phyloP scores from a whole-genome alignment of 2,329 filamentous ascomycete species.

The Huntiella decipiens region DNA sequence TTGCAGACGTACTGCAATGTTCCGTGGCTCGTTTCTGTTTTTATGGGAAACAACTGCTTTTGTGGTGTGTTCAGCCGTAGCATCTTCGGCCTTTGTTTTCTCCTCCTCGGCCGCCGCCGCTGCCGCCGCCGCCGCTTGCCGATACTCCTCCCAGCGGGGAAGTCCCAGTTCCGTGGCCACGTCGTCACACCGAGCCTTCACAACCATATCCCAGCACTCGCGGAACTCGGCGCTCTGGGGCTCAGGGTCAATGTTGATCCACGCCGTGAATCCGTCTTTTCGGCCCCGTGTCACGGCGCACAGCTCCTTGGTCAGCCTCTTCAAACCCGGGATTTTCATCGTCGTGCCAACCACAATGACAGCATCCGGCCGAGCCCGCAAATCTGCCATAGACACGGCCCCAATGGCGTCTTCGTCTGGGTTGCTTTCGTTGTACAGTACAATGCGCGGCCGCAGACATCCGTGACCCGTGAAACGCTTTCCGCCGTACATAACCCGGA shows the following conservation, averaged over 20 bases:
- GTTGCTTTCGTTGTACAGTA: slow-evolving; percentile 93
- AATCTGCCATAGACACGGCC: slow-evolving; percentile 68
- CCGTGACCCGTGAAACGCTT: slow-evolving; percentile 90
- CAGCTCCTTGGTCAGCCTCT: slow-evolving; percentile 76
- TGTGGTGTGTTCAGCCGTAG: no score
- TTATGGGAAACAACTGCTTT: no score
- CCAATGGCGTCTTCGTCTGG: slow-evolving; percentile 94
- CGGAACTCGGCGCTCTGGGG: slow-evolving; percentile 71
- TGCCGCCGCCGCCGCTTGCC: slow-evolving; percentile 13
- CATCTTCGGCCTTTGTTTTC: background rate
- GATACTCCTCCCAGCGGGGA: slow-evolving; percentile 33
- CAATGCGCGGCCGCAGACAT: slow-evolving; percentile 74
- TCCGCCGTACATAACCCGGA: slow-evolving; percentile 56
- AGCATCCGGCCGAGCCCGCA: slow-evolving; percentile 72
- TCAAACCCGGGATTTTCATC: slow-evolving; percentile 83
- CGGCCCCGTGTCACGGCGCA: slow-evolving; percentile 70
- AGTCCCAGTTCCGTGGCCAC: slow-evolving; percentile 56
- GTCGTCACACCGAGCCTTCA: slow-evolving; percentile 72
- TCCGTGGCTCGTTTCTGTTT: background rate
- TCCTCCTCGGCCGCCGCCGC: slow-evolving; percentile 21
- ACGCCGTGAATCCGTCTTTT: slow-evolving; percentile 70
- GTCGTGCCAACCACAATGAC: slow-evolving; percentile 91
- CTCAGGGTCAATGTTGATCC: slow-evolving; percentile 81
- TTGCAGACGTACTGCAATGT: slow-evolving; percentile 6
- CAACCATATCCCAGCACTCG: slow-evolving; percentile 81